Evolutionary conservation across 2,329 filamentous ascomycete genomes (phyloP).

Genomic region (Lasiodiplodia theobromae): DNA sequence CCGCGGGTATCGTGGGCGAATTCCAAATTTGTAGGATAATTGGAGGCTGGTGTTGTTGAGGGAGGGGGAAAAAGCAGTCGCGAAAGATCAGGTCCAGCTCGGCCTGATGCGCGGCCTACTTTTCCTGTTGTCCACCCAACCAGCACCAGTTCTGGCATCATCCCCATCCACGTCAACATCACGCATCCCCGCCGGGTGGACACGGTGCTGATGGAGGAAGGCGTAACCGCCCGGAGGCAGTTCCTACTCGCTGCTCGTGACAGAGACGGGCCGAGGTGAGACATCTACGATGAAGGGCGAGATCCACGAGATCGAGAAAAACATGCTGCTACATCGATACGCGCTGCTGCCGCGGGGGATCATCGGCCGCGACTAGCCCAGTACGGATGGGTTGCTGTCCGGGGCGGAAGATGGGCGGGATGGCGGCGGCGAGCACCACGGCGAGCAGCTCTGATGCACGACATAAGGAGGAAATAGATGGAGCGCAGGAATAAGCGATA

Average conservation of each 20-base stretch:
- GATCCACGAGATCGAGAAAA: background rate
- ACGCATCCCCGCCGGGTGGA: conserved; percentile 64
- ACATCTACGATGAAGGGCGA: background rate
- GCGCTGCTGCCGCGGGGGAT: conserved; percentile 36
- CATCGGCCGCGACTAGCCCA: conserved; percentile 33
- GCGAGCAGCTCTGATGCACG: no score
- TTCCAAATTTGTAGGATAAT: background rate
- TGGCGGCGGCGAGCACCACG: background rate
- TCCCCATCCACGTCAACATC: conserved; percentile 64
- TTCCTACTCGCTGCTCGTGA: conserved; percentile 56
- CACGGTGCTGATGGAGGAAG: conserved; percentile 52
- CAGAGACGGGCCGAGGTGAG: conserved; percentile 48
- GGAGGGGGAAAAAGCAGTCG: conserved; percentile 43
- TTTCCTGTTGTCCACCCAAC: background rate
- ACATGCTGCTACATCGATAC: background rate
- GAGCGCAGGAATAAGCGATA: background rate
- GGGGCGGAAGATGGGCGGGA: background rate
- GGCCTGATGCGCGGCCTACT: background rate
- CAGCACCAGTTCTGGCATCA: conserved; percentile 35
- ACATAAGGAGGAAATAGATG: no score
- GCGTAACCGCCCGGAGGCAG: conserved; percentile 56
- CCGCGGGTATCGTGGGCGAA: background rate
- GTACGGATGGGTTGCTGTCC: background rate
- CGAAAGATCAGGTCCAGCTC: background rate
- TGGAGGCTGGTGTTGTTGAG: background rate